phyloP scores from a whole-genome alignment of 2,329 filamentous ascomycete genomes.

The Rutstroemia sp. region DNA sequence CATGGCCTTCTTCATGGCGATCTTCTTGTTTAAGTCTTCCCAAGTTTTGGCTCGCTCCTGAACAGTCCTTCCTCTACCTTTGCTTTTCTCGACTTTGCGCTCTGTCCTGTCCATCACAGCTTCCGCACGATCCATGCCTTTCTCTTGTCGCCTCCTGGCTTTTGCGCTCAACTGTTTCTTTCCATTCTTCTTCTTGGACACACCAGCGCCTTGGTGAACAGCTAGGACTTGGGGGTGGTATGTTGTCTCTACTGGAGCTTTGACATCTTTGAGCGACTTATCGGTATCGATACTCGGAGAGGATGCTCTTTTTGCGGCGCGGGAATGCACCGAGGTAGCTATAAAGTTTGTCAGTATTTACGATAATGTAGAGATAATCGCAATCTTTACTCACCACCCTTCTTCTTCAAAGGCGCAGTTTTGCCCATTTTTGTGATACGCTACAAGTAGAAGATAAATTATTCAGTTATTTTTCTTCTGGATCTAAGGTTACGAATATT shows the following conservation, averaged over 20 bases:
- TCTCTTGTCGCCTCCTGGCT: slow-evolving; percentile 49
- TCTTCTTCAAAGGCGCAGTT: slow-evolving; percentile 28
- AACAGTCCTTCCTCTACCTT: slow-evolving; percentile 39
- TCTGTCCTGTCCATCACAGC: slow-evolving; percentile 52
- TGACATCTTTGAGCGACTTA: slow-evolving; percentile 59
- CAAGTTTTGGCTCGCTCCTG: slow-evolving; percentile 46
- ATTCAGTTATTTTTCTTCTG: not conserved
- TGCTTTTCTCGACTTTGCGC: slow-evolving; percentile 48
- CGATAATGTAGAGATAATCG: not conserved
- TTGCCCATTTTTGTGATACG: slow-evolving; percentile 25
- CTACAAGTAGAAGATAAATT: not conserved
- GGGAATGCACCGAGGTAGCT: slow-evolving; percentile 59
- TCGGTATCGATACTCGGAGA: slow-evolving; percentile 64
- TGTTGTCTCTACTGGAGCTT: slow-evolving; percentile 41
- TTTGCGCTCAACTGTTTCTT: slow-evolving; percentile 49
- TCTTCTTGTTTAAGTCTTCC: slow-evolving; percentile 49
- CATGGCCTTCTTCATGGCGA: slow-evolving; percentile 21
- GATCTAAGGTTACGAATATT: not conserved
- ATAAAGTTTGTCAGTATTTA: not conserved
- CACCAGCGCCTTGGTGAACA: slow-evolving; percentile 58
- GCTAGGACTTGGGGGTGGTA: slow-evolving; percentile 58
- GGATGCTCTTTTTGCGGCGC: slow-evolving; percentile 64
- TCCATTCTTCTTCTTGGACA: slow-evolving; percentile 59
- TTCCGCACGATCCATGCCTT: slow-evolving; percentile 50
- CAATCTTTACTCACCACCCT: slow-evolving; percentile 17